phyloP scores from a whole-genome alignment of 345 rosid genomes.

The Corchorus capsularis region DNA sequence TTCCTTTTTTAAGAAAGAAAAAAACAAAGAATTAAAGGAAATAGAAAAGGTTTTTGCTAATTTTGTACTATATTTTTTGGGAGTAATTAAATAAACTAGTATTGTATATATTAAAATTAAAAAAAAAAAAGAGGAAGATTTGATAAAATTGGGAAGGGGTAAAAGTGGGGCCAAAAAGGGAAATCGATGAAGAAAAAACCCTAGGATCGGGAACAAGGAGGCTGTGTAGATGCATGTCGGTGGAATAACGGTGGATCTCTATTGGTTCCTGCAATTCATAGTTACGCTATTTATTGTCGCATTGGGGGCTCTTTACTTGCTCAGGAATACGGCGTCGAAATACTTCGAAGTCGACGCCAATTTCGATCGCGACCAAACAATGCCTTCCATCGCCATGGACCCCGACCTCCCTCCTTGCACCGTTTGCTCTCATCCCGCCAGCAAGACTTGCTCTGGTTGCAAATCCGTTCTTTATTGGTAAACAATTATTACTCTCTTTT shows the following conservation, averaged over 20 bases:
- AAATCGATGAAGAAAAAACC: constrained; percentile 27
- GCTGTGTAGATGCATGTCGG: constrained; percentile 78
- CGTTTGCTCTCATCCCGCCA: constrained; percentile 36
- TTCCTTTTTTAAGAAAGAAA: too few species aligned
- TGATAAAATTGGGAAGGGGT: background rate
- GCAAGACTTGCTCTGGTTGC: constrained; percentile 56
- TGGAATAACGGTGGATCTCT: constrained; percentile 68
- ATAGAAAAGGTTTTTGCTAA: background rate
- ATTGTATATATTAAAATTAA: background rate
- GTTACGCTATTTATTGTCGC: constrained; percentile 53
- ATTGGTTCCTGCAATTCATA: constrained; percentile 68
- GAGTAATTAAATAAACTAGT: background rate
- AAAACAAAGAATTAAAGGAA: too few species aligned
- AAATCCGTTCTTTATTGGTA: constrained; percentile 63
- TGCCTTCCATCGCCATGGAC: constrained; percentile 12
- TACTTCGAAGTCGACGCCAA: constrained; percentile 86
- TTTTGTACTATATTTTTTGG: background rate
- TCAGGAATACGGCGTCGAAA: constrained; percentile 78
- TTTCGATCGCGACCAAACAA: constrained; percentile 48
- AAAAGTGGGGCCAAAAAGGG: background rate
- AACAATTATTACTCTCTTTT: background rate
- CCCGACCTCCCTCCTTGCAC: constrained; percentile 26
- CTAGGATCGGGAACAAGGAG: constrained; percentile 20
- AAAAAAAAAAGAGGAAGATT: background rate
- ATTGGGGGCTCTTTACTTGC: constrained; percentile 56